phyloP scores from a whole-genome alignment of 1,284 basidiomycete genomes.

The Crepidotus sp. region DNA sequence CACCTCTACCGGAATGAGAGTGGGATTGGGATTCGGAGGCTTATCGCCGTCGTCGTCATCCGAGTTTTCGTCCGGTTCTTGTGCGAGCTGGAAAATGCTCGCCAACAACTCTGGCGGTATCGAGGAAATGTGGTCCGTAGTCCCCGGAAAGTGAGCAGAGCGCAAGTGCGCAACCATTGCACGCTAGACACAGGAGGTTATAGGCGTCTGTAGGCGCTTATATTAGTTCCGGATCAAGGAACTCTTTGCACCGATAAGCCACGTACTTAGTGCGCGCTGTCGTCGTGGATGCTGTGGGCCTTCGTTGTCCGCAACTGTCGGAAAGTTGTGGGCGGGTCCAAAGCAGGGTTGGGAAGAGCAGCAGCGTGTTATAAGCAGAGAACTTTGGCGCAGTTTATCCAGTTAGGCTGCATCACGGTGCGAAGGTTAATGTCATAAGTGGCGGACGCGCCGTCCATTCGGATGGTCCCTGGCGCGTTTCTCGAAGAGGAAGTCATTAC shows the following conservation, averaged over 20 bases:
- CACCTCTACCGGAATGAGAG: constrained; percentile 27
- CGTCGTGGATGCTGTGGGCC: background rate
- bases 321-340: background rate
- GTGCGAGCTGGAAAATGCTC: constrained; percentile 8
- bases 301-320: too few relatives aligned
- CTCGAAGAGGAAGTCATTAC: constrained; percentile 5
- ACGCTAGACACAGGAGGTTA: background rate
- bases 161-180: background rate
- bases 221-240: constrained; percentile 3
- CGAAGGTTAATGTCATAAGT: constrained; percentile 5
- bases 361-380: constrained; percentile 5
- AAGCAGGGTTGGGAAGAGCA: background rate
- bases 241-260: too few relatives aligned
- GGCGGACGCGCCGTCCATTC: background rate
- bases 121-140: constrained; percentile 2
- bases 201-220: background rate
- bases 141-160: background rate
- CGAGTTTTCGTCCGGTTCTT: background rate
- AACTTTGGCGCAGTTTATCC: constrained; percentile 13
- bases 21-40: background rate
- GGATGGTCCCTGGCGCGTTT: background rate
- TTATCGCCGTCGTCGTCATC: constrained; percentile 10
- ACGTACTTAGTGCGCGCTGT: background rate
- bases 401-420: background rate
- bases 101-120: constrained; percentile 14